Evolutionary conservation across 495 filamentous ascomycete genomes (phyloP), one percentile per base, ranked within the genome.

Genomic region (Trichoderma gamsii): DNA sequence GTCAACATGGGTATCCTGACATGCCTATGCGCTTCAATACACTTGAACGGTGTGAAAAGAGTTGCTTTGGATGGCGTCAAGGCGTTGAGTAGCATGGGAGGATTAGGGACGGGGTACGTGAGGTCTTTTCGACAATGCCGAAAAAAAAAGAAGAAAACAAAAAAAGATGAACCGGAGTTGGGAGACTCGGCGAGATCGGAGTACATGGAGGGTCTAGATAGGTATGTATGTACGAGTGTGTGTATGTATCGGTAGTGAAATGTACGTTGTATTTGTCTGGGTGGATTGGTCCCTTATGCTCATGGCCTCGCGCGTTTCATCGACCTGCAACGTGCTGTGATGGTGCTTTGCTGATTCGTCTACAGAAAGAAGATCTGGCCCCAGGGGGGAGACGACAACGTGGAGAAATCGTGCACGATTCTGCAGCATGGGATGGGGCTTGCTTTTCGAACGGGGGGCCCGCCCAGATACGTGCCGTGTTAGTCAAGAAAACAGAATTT

Each of bases 141-240:
- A 32, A 32, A 32, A 61, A 25, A 9, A 32, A 32, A 32, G 35
- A 25, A 9, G 12, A 49, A 6, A 12, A 49, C 7, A 49, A 38
- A 23, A 52, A 52, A 25, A 21, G 49, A 25, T 61, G 25, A 32
- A 25, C 25, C 16, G 56, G 56, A 29, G 56, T 61, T 61, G 23
- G 56, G 8, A 18, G 16, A 12, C 12, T 32, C 1, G 25, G 25
- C 9, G 16, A 32, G 27, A 61, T 13, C 29, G 23, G 56, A 61
- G 23, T 61, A 29, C 25, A 21, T 9, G 16, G 25, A 15, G 25
- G n/a, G 56, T 29, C 29, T 32, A 61, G 51, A 56, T 56, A 56
- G 51, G 21, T 56, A 11, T 61, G 56, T 61, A 32, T 61, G 56
- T 61, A 61, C 27, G 56, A 29, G 56, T 61, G 51, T 56, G 18